Conservation (phyloP, 176 grass and related monocot species). For the Poa annua region DNA sequence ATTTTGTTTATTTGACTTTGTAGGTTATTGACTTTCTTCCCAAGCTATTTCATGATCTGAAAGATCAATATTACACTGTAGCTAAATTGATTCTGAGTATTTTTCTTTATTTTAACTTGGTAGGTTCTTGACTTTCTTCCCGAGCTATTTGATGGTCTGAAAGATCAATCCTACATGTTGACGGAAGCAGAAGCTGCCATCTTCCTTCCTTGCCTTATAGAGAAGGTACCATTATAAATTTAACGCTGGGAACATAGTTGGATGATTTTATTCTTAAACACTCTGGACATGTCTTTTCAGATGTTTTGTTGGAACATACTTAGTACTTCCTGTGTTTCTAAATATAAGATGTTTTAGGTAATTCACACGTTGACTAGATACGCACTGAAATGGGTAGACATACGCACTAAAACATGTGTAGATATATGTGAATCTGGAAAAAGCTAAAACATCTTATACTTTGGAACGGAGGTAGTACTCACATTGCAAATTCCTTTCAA, state of each 20-base stretch:
- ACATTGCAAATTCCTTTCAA: slow-evolving; percentile 8
- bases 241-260: background rate
- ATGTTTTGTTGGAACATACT: background rate
- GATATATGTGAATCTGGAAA: too few relatives aligned
- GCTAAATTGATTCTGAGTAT: background rate
- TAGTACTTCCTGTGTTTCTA: too few relatives aligned
- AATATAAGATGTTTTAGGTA: too few relatives aligned
- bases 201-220: slow-evolving; percentile 89
- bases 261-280: background rate
- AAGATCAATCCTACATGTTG: slow-evolving; percentile 86
- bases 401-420: too few relatives aligned
- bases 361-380: too few relatives aligned
- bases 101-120: slow-evolving; percentile 15
- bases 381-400: too few relatives aligned
- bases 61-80: slow-evolving; percentile 71
- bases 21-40: slow-evolving; percentile 98
- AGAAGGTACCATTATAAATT: slow-evolving; percentile 62
- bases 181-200: slow-evolving; percentile 95
- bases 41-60: slow-evolving; percentile 84
- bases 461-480: background rate
- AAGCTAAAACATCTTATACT: too few relatives aligned
- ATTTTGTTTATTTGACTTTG: background rate
- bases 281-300: background rate
- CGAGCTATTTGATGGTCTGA: slow-evolving; percentile 88
- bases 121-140: slow-evolving; percentile 99